Evolutionary conservation across 495 filamentous ascomycete species (phyloP).

Genomic region (Filosporella fistucella): DNA sequence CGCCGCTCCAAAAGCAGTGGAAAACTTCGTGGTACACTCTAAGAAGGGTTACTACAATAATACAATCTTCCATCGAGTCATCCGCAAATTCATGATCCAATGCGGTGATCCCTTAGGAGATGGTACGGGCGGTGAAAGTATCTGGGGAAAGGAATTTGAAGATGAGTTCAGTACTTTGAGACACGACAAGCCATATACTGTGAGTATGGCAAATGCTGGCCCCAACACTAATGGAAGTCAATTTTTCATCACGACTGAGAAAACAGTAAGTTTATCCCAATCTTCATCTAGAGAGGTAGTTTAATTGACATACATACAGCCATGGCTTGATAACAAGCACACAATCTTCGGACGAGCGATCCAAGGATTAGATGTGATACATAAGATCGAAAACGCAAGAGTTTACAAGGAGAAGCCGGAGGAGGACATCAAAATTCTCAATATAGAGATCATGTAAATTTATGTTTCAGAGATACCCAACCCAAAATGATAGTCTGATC

Average conservation of each 20-base stretch:
- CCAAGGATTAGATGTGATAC: slow-evolving; percentile 89
- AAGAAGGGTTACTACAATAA: slow-evolving; percentile 92
- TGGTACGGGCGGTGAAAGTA: slow-evolving; percentile 92
- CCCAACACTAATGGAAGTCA: slow-evolving; percentile 77
- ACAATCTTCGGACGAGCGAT: slow-evolving; percentile 91
- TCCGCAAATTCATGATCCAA: slow-evolving; percentile 98
- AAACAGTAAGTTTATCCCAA: slow-evolving; percentile 52
- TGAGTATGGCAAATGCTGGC: slow-evolving; percentile 96
- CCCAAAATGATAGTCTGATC: not conserved
- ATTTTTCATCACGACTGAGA: slow-evolving; percentile 98
- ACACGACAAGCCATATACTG: slow-evolving; percentile 93
- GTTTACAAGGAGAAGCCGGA: slow-evolving; percentile 96
- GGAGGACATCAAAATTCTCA: slow-evolving; percentile 96
- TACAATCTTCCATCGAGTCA: slow-evolving; percentile 95
- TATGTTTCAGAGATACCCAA: slow-evolving; percentile 6
- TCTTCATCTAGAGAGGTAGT: not conserved
- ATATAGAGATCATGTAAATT: slow-evolving; percentile 60
- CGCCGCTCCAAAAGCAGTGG: slow-evolving; percentile 91
- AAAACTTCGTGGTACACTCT: slow-evolving; percentile 94
- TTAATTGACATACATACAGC: slow-evolving; percentile 30
- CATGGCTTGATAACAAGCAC: slow-evolving; percentile 95
- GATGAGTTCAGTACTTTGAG: slow-evolving; percentile 90
- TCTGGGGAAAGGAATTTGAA: slow-evolving; percentile 94
- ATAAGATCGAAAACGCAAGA: slow-evolving; percentile 89
- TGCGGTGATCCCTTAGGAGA: slow-evolving; percentile 92